These are phyloP conservation scores for Durio zibethinus DNA, from an alignment of 345 rosid species.

Conservation along the genomic window DNA sequence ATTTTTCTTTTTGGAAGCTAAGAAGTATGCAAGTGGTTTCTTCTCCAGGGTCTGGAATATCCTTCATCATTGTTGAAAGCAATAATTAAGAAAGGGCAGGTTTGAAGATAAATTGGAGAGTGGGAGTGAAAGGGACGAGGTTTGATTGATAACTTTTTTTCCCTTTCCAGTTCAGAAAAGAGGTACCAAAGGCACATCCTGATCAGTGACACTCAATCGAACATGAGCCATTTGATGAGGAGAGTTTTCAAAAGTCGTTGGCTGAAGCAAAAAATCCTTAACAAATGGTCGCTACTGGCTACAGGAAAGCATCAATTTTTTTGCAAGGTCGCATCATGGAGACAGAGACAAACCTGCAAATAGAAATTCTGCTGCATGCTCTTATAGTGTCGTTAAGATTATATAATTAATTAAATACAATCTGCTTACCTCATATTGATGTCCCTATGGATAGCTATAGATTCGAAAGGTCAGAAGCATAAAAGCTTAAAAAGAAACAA, in stretches of 20 bases:
- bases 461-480: neutral
- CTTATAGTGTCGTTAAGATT: neutral
- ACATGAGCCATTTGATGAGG: neutral
- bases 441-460: neutral
- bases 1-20: neutral
- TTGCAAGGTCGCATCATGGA: neutral
- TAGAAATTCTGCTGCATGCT: neutral
- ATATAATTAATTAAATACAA: neutral
- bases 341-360: neutral
- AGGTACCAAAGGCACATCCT: neutral
- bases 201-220: neutral
- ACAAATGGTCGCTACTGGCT: neutral
- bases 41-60: neutral
- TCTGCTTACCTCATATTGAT: neutral
- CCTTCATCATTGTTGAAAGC: neutral
- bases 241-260: neutral
- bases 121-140: neutral
- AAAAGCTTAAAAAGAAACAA: neutral
- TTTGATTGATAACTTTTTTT: neutral
- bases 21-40: neutral
- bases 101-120: neutral
- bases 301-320: neutral
- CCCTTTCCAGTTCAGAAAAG: constrained; percentile 4
- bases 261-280: neutral
- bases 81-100: neutral